phyloP scores from a whole-genome alignment of 2,329 filamentous ascomycete genomes.

The Stachybotrys elegans region DNA sequence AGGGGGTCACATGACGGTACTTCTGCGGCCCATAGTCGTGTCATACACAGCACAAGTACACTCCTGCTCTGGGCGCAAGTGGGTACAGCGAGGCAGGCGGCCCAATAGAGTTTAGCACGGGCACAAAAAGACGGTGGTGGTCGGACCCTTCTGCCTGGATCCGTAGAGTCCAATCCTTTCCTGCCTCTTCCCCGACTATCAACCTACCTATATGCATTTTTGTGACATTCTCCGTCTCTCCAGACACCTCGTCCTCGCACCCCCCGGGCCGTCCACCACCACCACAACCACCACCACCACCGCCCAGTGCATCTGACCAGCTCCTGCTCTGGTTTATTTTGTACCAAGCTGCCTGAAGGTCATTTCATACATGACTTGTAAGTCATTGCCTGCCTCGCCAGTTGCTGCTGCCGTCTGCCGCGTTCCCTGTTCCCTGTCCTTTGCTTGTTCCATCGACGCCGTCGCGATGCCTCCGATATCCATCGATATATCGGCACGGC shows the following conservation, averaged over 20 bases:
- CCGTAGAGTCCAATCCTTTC: slow-evolving; percentile 14
- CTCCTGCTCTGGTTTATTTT: slow-evolving; percentile 16
- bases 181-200: slow-evolving; percentile 27
- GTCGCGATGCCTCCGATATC: slow-evolving; percentile 23
- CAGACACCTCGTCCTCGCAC: slow-evolving; percentile 23
- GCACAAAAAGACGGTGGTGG: not conserved
- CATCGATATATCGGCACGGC: slow-evolving; percentile 28
- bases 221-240: slow-evolving; percentile 27
- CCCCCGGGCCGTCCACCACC: slow-evolving; percentile 16
- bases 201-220: slow-evolving; percentile 24
- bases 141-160: not conserved
- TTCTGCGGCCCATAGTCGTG: no score
- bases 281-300: slow-evolving; percentile 14
- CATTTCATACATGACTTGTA: slow-evolving; percentile 46
- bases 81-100: no score
- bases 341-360: slow-evolving; percentile 29
- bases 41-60: no score
- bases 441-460: slow-evolving; percentile 32
- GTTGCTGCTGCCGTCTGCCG: slow-evolving; percentile 22
- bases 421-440: slow-evolving; percentile 29
- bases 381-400: slow-evolving; percentile 29
- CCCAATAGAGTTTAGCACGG: not conserved
- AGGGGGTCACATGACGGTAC: no score
- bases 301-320: slow-evolving; percentile 19
- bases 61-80: no score